Conservation (phyloP, 2,329 filamentous ascomycete genomes). For the Stagonosporopsis rhizophila region DNA sequence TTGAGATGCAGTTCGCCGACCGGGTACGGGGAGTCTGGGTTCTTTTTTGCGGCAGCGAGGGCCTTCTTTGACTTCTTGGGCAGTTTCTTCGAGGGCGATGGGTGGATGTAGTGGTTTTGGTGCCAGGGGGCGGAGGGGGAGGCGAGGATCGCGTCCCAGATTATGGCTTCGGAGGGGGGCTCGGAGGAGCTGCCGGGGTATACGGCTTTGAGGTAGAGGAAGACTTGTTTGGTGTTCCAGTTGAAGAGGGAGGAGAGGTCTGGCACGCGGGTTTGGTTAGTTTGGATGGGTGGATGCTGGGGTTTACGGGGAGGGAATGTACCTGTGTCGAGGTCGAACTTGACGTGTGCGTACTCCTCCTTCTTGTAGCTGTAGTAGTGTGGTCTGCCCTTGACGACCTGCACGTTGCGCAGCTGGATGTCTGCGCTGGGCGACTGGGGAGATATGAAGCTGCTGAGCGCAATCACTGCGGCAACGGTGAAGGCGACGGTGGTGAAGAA, state of each 20-base stretch:
- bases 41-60: conserved; percentile 19
- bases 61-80: conserved; percentile 28
- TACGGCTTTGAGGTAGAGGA: conserved; percentile 90
- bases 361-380: conserved; percentile 93
- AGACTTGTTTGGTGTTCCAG: conserved; percentile 99
- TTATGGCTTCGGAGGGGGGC: conserved; percentile 71
- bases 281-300: background rate
- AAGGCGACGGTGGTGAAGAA: conserved; percentile 97
- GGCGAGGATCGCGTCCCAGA: conserved; percentile 96
- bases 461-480: conserved; percentile 78
- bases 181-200: conserved; percentile 59
- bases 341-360: conserved; percentile 94
- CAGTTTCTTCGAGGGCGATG: conserved; percentile 63
- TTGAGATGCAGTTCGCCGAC: conserved; percentile 78
- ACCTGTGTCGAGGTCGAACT: conserved; percentile 87
- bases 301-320: conserved; percentile 18
- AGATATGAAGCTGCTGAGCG: conserved; percentile 75
- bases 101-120: conserved; percentile 60
- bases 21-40: conserved; percentile 34
- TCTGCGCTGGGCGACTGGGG: conserved; percentile 72
- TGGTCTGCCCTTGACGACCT: conserved; percentile 90
- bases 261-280: conserved; percentile 23
- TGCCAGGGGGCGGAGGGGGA: conserved; percentile 66
- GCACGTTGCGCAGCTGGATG: conserved; percentile 75
- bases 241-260: conserved; percentile 93